Evolutionary conservation across 2,329 filamentous ascomycete genomes (phyloP), one percentile per base, ranked within the genome.

Genomic region (Phialophora tarda): DNA sequence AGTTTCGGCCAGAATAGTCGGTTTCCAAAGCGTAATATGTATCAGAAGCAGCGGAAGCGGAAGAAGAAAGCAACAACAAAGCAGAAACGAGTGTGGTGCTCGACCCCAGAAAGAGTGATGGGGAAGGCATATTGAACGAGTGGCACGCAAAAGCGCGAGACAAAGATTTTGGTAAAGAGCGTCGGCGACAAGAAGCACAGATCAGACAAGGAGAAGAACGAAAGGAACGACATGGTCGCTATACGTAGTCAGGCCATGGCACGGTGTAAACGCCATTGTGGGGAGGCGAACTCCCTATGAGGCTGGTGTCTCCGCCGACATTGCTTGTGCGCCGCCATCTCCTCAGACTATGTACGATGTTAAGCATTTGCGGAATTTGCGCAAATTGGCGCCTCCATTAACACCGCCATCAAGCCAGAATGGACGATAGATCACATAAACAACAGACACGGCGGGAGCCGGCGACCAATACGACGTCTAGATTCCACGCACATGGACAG

Each of bases 1-100:
- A 85, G 57, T 76, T 75, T n/a, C 77, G 71, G 10, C 80, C 81
- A n/a, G 78, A 74, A 73, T 81, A 83, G 56, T 74, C 75, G 59
- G 81, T 76, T 10, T 77, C 71, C 53, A 82, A 74, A 21, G 62
- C 64, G 59, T 67, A 67, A 30, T 64, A 65, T 23, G 62, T 68
- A 10, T n/a, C 34, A 50, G 64, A 26, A 55, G 51, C 50, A 24
- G 70, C 63, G 24, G 64, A 64, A 59, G 58, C 60, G 62, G 66
- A 64, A 51, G 69, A 53, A 56, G 71, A 70, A 64, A 70, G 48
- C 60, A 71, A 65, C 67, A 65, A 64, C 50, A 72, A 64, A 62
- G 64, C 68, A 70, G 71, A 70, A 72, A 70, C 50, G 71, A 72
- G 65, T 66, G 71, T 72, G 69, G 67, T 68, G 69, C 71, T 67